Base-by-base conservation (phyloP, 768 basidiomycete species). In the Clathrus columnatus region DNA sequence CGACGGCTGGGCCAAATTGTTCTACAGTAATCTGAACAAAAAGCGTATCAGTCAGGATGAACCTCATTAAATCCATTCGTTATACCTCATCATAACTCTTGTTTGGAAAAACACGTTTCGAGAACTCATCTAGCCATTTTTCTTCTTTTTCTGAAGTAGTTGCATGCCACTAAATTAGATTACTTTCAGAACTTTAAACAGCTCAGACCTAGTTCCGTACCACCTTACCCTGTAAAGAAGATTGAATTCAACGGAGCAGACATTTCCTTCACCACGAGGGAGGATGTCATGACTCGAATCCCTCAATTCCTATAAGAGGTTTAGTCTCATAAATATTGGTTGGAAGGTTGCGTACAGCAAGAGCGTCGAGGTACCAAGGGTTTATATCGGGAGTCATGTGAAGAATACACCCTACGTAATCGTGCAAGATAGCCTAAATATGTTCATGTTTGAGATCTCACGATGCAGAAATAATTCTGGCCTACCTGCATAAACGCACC, bases 341-440 rank as follows among this genome's bases (percentile, higher is more conserved):
- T 8, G 17, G 41, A 20, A 28, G 21, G 21, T 18, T 47, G n/a
- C 54, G 21, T 61, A 84, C 84, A 68, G 74, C 73, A 32, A 87
- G 72, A 24, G 88, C 83, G 60, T 87, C 75, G 32, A 90, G 70
- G 53, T 84, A 76, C 87, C 87, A 90, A 41, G 69, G 64, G 57
- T 69, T 69, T 2, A 80, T 79, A 60, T 89, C 83, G 28, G 78
- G 72, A n/a, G 75, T 78, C 14, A 87, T 75, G 17, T 82, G 83
- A 27, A 90, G 73, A 60, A 90, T 88, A 18, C 78, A 76, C 17
- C 84, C 85, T 17, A 90, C 82, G 58, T 90, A 90, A 64, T 88
- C 87, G 70, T 63, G 60, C 43, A 88, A 70, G 61, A 87, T 83
- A 30, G 84, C 78, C 58, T 82, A 78, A 76, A 85, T 79, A 61